phyloP scores from a whole-genome alignment of 345 rosid species.

The Gynandropsis gynandra region DNA sequence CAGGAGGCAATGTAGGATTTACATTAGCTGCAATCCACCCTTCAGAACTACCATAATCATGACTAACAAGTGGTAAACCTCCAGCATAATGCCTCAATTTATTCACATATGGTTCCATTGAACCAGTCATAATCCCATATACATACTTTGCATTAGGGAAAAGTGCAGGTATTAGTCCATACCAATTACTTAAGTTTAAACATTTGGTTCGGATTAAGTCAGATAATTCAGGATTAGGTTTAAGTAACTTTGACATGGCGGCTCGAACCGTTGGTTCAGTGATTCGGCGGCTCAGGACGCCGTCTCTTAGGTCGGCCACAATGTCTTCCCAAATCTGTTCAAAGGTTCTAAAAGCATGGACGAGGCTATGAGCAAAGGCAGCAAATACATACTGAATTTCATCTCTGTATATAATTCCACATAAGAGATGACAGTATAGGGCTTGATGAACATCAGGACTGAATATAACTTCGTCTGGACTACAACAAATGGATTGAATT shows the following conservation, averaged over 20 bases:
- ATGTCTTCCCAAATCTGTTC: constrained; percentile 86
- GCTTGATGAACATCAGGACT: constrained; percentile 86
- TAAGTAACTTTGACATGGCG: constrained; percentile 70
- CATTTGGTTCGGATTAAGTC: constrained; percentile 48
- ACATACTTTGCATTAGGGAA: constrained; percentile 85
- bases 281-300: constrained; percentile 48
- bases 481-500: constrained; percentile 57
- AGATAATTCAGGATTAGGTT: constrained; percentile 65
- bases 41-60: constrained; percentile 93
- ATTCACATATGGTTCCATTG: constrained; percentile 80
- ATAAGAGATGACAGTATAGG: constrained; percentile 86
- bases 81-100: constrained; percentile 88
- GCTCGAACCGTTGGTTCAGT: constrained; percentile 47
- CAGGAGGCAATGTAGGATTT: constrained; percentile 62
- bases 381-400: constrained; percentile 71
- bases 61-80: constrained; percentile 61
- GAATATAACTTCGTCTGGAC: constrained; percentile 91
- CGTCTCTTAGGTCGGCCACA: constrained; percentile 50
- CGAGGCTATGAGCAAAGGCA: constrained; percentile 76
- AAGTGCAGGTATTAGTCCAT: constrained; percentile 70
- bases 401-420: constrained; percentile 69
- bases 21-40: constrained; percentile 96
- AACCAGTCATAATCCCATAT: constrained; percentile 96
- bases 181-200: constrained; percentile 74
- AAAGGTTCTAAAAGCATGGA: constrained; percentile 70